phyloP scores from a whole-genome alignment of 2,329 filamentous ascomycete species.

The Cordyceps militaris region DNA sequence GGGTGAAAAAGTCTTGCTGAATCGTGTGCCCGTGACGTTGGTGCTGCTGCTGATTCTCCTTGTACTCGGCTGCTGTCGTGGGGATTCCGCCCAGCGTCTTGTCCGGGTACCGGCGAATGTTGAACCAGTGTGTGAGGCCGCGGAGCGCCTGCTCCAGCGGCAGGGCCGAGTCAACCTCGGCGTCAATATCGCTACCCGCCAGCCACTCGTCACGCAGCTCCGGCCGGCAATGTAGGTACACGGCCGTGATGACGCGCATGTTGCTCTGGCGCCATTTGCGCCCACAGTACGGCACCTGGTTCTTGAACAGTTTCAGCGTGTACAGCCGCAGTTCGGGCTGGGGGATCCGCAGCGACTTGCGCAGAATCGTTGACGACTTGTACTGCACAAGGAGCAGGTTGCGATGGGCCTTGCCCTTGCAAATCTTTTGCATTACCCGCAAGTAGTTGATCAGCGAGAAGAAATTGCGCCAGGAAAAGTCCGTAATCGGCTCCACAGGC shows the following conservation, averaged over 20 bases:
- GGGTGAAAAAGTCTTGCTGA: slow-evolving; percentile 69
- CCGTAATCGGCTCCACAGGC: slow-evolving; percentile 71
- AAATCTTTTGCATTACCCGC: slow-evolving; percentile 94
- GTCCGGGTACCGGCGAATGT: slow-evolving; percentile 74
- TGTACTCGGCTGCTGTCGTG: slow-evolving; percentile 53
- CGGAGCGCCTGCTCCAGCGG: slow-evolving; percentile 87
- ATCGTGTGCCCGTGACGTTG: background rate
- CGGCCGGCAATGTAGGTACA: slow-evolving; percentile 88
- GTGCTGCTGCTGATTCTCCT: background rate
- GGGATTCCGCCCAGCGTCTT: slow-evolving; percentile 58
- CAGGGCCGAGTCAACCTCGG: slow-evolving; percentile 85
- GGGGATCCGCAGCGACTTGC: slow-evolving; percentile 85
- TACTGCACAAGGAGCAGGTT: slow-evolving; percentile 92
- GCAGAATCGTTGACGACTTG: slow-evolving; percentile 86
- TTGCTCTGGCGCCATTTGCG: slow-evolving; percentile 97
- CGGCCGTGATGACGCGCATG: slow-evolving; percentile 96
- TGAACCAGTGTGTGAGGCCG: slow-evolving; percentile 90
- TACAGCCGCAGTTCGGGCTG: slow-evolving; percentile 84
- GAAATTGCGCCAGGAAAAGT: slow-evolving; percentile 90
- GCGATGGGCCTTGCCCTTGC: slow-evolving; percentile 89
- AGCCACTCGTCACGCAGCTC: slow-evolving; percentile 95
- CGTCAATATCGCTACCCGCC: slow-evolving; percentile 82
- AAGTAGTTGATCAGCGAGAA: slow-evolving; percentile 93
- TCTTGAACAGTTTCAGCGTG: slow-evolving; percentile 97
- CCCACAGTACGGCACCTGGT: slow-evolving; percentile 95